These are phyloP conservation scores for Torulaspora maleeae DNA, from an alignment of 805 yeast species.

Conservation along the genomic window DNA sequence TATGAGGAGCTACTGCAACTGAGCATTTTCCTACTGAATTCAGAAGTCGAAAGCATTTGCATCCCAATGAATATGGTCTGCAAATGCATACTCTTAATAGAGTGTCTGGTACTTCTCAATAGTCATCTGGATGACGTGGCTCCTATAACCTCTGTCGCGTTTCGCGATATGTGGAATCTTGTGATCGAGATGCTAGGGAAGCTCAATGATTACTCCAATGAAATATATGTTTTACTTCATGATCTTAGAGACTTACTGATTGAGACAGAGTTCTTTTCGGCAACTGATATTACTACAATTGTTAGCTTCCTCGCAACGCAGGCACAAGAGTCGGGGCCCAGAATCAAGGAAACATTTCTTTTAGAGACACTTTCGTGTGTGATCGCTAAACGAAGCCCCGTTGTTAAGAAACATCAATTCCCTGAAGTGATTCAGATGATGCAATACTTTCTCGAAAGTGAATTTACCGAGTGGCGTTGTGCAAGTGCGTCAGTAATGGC, in stretches of 20 bases:
- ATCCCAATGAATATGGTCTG: constrained; percentile 29
- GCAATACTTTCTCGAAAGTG: constrained; percentile 16
- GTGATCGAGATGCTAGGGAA: constrained; percentile 18
- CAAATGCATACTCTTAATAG: constrained; percentile 25
- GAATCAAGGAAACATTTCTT: constrained; percentile 18
- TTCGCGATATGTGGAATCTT: constrained; percentile 23
- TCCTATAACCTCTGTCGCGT: constrained; percentile 9
- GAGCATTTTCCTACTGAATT: constrained; percentile 21
- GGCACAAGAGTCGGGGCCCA: constrained; percentile 5
- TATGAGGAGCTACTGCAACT: constrained; percentile 20
- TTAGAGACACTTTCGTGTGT: constrained; percentile 18
- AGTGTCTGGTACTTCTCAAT: constrained; percentile 19
- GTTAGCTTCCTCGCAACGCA: constrained; percentile 18
- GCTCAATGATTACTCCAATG: constrained; percentile 23
- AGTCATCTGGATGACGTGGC: constrained; percentile 4
- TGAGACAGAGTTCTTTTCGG: constrained; percentile 13
- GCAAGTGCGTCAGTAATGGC: constrained; percentile 20
- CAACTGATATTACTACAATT: constrained; percentile 18
- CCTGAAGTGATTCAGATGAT: constrained; percentile 26
- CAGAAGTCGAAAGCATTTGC: constrained; percentile 24
- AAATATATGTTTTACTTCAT: constrained; percentile 22
- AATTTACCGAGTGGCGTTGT: constrained; percentile 21
- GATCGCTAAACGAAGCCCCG: constrained; percentile 3
- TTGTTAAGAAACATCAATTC: constrained; percentile 16
- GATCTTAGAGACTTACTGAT: constrained; percentile 26